Conservation (phyloP, 1,139 yeast genomes). For the Diutina pseudorugosa region DNA sequence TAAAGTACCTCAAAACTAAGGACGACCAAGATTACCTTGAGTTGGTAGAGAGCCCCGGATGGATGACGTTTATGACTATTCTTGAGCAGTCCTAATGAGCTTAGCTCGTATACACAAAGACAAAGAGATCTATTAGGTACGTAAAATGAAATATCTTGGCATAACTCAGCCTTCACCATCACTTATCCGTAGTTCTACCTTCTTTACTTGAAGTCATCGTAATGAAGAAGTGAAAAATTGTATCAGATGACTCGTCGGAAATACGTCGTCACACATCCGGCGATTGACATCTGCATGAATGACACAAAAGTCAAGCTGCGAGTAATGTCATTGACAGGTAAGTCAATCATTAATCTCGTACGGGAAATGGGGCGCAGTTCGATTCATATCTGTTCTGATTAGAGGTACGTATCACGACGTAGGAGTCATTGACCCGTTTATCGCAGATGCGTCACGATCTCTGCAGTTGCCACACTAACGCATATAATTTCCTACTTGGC, state of each 20-base stretch:
- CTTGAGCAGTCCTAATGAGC: constrained; percentile 18
- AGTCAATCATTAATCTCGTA: too few relatives aligned
- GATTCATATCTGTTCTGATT: not conserved
- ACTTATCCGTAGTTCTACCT: not conserved
- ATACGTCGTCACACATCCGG: not conserved
- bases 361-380: too few relatives aligned
- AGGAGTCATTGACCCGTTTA: not conserved
- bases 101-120: not conserved
- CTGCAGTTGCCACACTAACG: not conserved
- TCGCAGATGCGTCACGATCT: not conserved
- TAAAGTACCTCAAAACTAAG: constrained; percentile 27
- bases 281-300: not conserved
- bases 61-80: constrained; percentile 65
- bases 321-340: too few relatives aligned
- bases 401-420: not conserved
- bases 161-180: not conserved
- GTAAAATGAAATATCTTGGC: not conserved
- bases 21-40: constrained; percentile 34
- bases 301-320: not conserved
- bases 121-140: not conserved
- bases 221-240: too few relatives aligned
- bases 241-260: not conserved
- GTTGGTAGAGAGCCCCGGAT: constrained; percentile 55
- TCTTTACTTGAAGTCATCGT: too few relatives aligned
- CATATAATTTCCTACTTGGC: not conserved